These are phyloP conservation scores for Venturia nashicola DNA, from an alignment of 2,329 filamentous ascomycete genomes.

Conservation along the genomic window DNA sequence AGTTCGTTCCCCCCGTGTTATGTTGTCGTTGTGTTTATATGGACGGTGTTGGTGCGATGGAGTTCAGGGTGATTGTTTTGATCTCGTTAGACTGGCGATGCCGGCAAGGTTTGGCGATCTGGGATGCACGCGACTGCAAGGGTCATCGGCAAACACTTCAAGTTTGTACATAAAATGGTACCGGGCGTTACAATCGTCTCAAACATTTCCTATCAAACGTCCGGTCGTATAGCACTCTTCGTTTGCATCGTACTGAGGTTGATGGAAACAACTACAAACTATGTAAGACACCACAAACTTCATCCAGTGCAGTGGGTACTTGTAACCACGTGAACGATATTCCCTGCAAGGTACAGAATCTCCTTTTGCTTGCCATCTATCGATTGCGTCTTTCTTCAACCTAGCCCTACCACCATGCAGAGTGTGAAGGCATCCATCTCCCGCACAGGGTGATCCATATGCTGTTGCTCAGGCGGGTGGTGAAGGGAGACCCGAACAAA, in stretches of 20 bases:
- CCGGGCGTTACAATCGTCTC: background rate
- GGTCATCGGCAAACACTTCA: background rate
- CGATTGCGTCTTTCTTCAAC: background rate
- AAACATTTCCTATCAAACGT: background rate
- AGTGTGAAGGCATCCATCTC: background rate
- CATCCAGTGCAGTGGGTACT: no score
- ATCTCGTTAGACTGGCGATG: background rate
- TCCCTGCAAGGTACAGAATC: background rate
- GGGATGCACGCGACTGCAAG: background rate
- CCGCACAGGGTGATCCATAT: background rate
- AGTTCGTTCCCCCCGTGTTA: background rate
- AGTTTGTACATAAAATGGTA: background rate
- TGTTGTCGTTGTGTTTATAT: background rate
- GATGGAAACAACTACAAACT: background rate
- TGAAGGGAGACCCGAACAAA: background rate
- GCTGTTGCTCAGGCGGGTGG: background rate
- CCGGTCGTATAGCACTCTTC: background rate
- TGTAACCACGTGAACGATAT: background rate
- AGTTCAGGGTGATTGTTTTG: background rate
- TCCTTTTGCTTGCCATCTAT: background rate
- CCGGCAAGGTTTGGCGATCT: background rate
- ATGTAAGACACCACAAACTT: background rate
- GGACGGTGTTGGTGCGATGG: background rate
- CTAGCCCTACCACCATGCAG: background rate
- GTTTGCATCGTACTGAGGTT: background rate